Evolutionary conservation across 495 filamentous ascomycete species (phyloP).

Genomic region (Xylaria acuta): DNA sequence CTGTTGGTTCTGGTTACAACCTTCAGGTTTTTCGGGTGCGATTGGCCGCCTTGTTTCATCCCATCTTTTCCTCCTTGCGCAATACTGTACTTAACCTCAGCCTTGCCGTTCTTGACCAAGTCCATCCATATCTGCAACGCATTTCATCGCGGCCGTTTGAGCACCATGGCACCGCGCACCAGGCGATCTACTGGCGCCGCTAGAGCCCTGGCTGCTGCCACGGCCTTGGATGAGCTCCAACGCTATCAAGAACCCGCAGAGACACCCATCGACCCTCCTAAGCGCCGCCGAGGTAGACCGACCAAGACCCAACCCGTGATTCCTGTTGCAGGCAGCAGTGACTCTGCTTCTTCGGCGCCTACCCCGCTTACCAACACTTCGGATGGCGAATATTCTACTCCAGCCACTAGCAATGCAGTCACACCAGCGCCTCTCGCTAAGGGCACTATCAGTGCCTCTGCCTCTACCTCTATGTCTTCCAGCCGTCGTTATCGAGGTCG

Average conservation of each 20-base stretch:
- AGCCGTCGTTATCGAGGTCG: constrained; percentile 17
- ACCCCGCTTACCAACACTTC: constrained; percentile 52
- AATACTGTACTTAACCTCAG: neutral
- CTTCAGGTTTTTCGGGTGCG: neutral
- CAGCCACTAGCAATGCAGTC: constrained; percentile 72
- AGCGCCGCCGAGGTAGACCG: constrained; percentile 23
- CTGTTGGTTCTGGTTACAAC: neutral
- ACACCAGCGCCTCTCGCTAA: constrained; percentile 56
- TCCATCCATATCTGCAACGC: neutral
- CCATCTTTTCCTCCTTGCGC: neutral
- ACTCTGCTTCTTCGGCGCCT: constrained; percentile 44
- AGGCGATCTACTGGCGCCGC: constrained; percentile 26
- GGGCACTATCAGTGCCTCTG: neutral
- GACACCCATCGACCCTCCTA: neutral
- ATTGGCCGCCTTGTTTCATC: neutral
- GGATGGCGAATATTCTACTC: constrained; percentile 72
- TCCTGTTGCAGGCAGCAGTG: constrained; percentile 7
- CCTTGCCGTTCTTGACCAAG: neutral
- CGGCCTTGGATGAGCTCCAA: neutral
- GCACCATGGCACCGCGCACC: constrained; percentile 35
- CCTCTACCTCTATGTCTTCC: neutral
- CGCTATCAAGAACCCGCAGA: neutral
- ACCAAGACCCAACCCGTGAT: constrained; percentile 10
- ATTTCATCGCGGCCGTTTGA: neutral
- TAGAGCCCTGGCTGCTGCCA: neutral